Conservation (phyloP, 768 basidiomycete species). For the Saitozyma sp. region DNA sequence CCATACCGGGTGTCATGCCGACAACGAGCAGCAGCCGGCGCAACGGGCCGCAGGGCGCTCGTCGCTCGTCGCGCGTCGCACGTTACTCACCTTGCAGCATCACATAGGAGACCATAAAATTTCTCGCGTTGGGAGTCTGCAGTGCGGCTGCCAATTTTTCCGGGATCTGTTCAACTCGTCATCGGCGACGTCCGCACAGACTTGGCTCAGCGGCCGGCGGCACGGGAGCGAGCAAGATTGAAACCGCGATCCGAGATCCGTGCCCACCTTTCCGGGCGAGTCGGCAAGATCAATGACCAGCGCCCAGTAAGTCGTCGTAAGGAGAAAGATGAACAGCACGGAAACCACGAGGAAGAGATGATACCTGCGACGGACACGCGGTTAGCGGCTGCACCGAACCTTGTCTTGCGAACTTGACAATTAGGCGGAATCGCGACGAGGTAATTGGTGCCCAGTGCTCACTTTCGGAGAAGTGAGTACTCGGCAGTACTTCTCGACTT, state of each 20-base stretch:
- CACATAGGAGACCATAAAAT: slow-evolving; percentile 57
- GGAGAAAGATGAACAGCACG: slow-evolving; percentile 89
- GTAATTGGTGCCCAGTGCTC: slow-evolving; percentile 34
- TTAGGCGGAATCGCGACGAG: background rate
- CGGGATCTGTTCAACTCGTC: slow-evolving; percentile 59
- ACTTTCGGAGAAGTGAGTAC: slow-evolving; percentile 90
- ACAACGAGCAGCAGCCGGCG: background rate
- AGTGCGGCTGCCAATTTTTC: slow-evolving; percentile 85
- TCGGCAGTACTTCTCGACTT: slow-evolving; percentile 90
- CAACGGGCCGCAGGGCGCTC: background rate
- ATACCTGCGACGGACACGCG: slow-evolving; percentile 62
- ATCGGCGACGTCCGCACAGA: background rate
- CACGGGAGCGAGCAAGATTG: no score
- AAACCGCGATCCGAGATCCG: background rate
- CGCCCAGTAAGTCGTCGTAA: slow-evolving; percentile 89
- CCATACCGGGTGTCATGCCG: background rate
- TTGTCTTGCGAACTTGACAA: no score
- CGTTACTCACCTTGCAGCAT: slow-evolving; percentile 54
- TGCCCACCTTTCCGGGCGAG: slow-evolving; percentile 71
- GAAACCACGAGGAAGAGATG: slow-evolving; percentile 88
- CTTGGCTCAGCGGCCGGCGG: no score
- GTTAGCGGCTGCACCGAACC: background rate
- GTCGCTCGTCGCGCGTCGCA: background rate
- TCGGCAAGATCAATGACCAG: slow-evolving; percentile 88
- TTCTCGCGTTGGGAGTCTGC: slow-evolving; percentile 60